These are phyloP conservation scores for Daldinia bambusicola DNA, from an alignment of 495 filamentous ascomycete genomes.

Conservation along the genomic window DNA sequence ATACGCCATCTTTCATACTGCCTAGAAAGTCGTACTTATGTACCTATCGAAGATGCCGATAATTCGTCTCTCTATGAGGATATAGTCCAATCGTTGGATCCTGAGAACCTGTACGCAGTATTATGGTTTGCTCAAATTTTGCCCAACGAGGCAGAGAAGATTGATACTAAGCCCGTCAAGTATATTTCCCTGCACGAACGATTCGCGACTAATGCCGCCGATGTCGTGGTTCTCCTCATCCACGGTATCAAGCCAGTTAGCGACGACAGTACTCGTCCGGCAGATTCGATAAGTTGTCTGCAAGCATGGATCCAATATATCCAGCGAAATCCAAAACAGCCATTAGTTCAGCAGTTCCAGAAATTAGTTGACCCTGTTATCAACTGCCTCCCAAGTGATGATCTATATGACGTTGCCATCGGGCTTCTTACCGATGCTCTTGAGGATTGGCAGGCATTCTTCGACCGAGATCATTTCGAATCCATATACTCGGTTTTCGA, in stretches of 20 bases:
- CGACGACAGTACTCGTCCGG: conserved; percentile 45
- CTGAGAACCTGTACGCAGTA: conserved; percentile 65
- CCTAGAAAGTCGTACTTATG: conserved; percentile 62
- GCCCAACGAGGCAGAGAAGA: conserved; percentile 79
- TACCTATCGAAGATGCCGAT: conserved; percentile 60
- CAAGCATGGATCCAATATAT: conserved; percentile 78
- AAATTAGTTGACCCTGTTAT: conserved; percentile 65
- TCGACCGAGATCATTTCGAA: conserved; percentile 64
- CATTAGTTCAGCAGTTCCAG: conserved; percentile 65
- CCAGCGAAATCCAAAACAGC: conserved; percentile 65
- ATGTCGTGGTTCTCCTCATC: conserved; percentile 61
- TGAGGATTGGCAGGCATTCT: conserved; percentile 70
- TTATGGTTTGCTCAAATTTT: conserved; percentile 79
- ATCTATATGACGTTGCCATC: conserved; percentile 66
- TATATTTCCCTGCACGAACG: conserved; percentile 61
- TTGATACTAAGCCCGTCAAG: conserved; percentile 67
- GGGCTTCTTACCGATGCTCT: conserved; percentile 74
- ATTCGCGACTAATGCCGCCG: conserved; percentile 61
- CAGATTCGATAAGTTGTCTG: conserved; percentile 68
- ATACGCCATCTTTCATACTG: conserved; percentile 74
- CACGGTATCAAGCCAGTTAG: conserved; percentile 52
- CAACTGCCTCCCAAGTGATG: conserved; percentile 63
- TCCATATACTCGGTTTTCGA: conserved; percentile 66
- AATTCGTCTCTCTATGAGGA: conserved; percentile 61
- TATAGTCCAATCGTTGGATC: conserved; percentile 64